Percentiles rank a stretch among this genome's conserved stretches.
Conservation (phyloP, 345 rosid genomes). For the Hirschfeldia incana region DNA sequence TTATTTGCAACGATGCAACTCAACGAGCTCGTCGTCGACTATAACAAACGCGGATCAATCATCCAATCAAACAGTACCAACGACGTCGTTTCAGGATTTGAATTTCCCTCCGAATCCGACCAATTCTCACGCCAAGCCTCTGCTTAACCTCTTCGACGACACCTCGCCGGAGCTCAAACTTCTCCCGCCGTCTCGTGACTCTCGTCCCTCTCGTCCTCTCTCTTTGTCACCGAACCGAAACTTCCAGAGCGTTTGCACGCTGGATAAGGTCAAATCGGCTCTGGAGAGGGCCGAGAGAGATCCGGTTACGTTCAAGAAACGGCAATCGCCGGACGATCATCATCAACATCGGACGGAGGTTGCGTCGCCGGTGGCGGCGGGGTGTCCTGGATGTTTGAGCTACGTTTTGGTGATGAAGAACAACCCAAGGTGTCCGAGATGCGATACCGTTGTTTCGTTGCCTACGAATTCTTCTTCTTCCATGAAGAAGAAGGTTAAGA, state of each 20-base stretch:
- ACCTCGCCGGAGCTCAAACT: conserved; percentile 47
- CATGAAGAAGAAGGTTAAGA: conserved; percentile 50
- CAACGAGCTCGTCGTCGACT: conserved; percentile 53
- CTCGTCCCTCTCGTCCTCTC: neutral
- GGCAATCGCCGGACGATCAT: conserved; percentile 40
- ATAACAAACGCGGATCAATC: conserved; percentile 40
- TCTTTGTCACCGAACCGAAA: neutral
- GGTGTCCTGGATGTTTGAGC: conserved; percentile 81
- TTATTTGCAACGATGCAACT: conserved; percentile 65
- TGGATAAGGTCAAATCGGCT: conserved; percentile 82
- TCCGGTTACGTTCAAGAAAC: conserved; percentile 44
- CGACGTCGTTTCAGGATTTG: conserved; percentile 58
- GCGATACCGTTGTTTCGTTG: conserved; percentile 63
- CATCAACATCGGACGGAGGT: neutral
- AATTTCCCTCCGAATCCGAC: conserved; percentile 50
- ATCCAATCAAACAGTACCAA: conserved; percentile 49
- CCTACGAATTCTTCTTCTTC: conserved; percentile 25
- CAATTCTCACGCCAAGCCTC: conserved; percentile 37
- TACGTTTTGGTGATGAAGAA: conserved; percentile 70
- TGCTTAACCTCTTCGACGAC: conserved; percentile 55
- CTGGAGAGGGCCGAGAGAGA: conserved; percentile 74
- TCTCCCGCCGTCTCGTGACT: neutral
- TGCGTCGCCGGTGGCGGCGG: conserved; percentile 59
- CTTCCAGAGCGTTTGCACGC: conserved; percentile 84
- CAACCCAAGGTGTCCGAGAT: conserved; percentile 80